phyloP scores from a whole-genome alignment of 306 rosid species.

The Spatholobus suberectus region DNA sequence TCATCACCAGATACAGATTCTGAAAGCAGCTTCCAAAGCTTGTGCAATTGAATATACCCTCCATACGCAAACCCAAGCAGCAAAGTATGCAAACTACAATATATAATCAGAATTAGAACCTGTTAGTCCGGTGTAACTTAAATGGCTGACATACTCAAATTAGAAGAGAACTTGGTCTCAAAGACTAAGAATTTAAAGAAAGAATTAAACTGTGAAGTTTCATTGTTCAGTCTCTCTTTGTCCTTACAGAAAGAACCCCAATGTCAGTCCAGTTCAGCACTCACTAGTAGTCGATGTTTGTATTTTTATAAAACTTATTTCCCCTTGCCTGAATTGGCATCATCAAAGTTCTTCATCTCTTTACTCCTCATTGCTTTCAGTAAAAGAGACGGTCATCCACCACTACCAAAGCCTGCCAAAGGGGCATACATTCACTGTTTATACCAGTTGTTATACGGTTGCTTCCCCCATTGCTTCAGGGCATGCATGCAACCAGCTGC shows the following conservation, averaged over 20 bases:
- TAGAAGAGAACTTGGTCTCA: slow-evolving; percentile 38
- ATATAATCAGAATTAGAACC: slow-evolving; percentile 31
- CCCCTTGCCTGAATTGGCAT: slow-evolving; percentile 34
- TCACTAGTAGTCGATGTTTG: slow-evolving; percentile 33
- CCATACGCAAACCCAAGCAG: slow-evolving; percentile 46
- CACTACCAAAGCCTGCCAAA: slow-evolving; percentile 31
- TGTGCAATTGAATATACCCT: slow-evolving; percentile 29
- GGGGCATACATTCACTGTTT: slow-evolving; percentile 56
- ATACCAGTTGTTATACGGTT: slow-evolving; percentile 83
- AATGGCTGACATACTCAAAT: slow-evolving; percentile 27
- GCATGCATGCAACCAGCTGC: slow-evolving; percentile 83
- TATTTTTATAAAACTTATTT: slow-evolving; percentile 32
- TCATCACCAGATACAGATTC: slow-evolving; percentile 14
- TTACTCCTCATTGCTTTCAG: slow-evolving; percentile 35
- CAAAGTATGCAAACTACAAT: slow-evolving; percentile 44
- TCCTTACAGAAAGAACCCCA: slow-evolving; percentile 38
- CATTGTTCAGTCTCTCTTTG: slow-evolving; percentile 27
- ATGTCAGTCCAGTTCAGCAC: slow-evolving; percentile 33
- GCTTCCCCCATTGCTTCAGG: slow-evolving; percentile 87
- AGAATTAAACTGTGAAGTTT: slow-evolving; percentile 34
- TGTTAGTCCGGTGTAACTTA: slow-evolving; percentile 26
- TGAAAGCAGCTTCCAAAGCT: slow-evolving; percentile 37
- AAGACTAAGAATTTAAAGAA: slow-evolving; percentile 29
- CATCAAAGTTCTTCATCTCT: slow-evolving; percentile 31
- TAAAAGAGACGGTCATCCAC: slow-evolving; percentile 26